Evolutionary conservation across 1,284 basidiomycete genomes (phyloP), one percentile per base, ranked within the genome.

Genomic region (Athelia psychrophila): DNA sequence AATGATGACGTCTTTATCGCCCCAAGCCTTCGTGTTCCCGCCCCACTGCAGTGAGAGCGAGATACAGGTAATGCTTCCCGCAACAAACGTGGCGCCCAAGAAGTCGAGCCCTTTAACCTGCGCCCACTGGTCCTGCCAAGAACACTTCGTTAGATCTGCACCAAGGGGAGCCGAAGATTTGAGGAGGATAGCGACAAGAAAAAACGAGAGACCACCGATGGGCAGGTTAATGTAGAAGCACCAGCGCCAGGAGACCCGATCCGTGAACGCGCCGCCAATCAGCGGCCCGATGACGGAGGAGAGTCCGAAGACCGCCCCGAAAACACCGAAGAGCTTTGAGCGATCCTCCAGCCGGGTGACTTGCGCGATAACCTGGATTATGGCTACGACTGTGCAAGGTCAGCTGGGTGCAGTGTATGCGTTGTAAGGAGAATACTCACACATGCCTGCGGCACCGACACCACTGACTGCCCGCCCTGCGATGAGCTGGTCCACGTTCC

Each of bases 391-490:
- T 20, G 15, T 22, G 15, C 44, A 23, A 48, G 15, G 35, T 70
- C 63, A 12, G 67, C 27, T n/a, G n/a, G n/a, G 27, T 30, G 27
- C 27, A 30, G 5, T n/a, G n/a, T n/a, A n/a, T n/a, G n/a, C n/a
- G n/a, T 30, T 13, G 27, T 5, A 30, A 30, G 27, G 27, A 30
- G 27, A 13, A 13, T 9, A 42, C 38, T n/a, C 38, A 42, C 38
- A 42, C 38, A 42, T 42, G 38, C 38, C 38, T 6, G 38, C 38
- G 2, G 49, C 48, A 5, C 72, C 72, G 2, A 65, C 52, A 15
- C 73, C 71, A 6, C 69, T 56, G 30, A 80, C 62, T 0, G 77
- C 76, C 32, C 79, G 66, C 0, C 75, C 76, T 36, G 77, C 68
- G 55, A 82, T 81, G 38, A 81, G 60, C 36, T 72, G 54, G 33